Evolutionary conservation across 805 yeast genomes (phyloP), one percentile per base, ranked within the genome.

Genomic region (Kodamaea jinghongensis): DNA sequence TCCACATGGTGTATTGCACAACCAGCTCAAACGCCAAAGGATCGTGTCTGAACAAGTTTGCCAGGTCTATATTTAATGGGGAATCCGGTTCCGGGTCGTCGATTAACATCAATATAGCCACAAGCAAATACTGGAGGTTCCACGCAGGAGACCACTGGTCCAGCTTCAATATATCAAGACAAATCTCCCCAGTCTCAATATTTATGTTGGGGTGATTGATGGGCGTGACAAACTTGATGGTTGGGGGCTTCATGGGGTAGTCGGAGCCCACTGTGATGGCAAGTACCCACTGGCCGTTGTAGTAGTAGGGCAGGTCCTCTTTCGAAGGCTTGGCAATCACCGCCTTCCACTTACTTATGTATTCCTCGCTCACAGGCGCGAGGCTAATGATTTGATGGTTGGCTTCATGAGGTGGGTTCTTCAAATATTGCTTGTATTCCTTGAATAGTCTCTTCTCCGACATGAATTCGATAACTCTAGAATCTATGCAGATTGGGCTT

Each of bases 121-220:
- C 69, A 33, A 81, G 62, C 4, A 78, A 64, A 41, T 78, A 66
- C 34, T 72, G 59, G 32, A 84, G 52, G 39, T 79, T 75, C 86
- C 88, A 83, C 1, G 86, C 86, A 0, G 91, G 90, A 0, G 86
- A 73, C 90, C 90, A 84, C 43, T 67, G 67, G 12, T 64, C 72
- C 31, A 47, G 55, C 40, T 78, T 76, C 36, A 84, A 60, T 7
- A 83, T 78, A 54, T 83, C 86, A 4, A 84, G 60, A 57, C 91
- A 84, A 6, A 84, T 81, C 46, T 81, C 86, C 1, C 91, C 91
- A 1, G 80, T 68, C 39, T 51, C 52, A 8, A 58, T 29, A 40
- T 63, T 60, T 36, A 69, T 62, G 41, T 69, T 69, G 9, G 75
- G 75, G 43, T 69, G 75, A 38, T 55, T 49, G 35, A 69, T 64